A percentile compares a stretch with the other conserved stretches of the same genome.
Evolutionary conservation across 108 stramenopile genomes (phyloP).

Genomic region (Nitzschia putrida): DNA sequence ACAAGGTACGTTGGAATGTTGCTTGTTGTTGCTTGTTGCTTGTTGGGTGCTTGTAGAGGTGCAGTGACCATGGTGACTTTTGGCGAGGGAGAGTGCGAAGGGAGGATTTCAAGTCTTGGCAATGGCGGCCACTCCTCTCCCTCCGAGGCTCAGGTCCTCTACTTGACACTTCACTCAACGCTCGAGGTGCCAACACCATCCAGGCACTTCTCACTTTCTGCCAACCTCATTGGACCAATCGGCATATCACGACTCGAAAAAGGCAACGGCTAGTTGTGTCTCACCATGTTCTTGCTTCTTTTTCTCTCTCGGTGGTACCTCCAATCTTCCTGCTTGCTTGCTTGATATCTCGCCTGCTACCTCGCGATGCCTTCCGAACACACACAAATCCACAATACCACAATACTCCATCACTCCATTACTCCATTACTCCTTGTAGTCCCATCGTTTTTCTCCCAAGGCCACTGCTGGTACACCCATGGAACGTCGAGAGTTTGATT

Average conservation of each 20-base stretch:
- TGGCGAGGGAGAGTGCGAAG: too few relatives aligned
- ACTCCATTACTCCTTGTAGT: slow-evolving; percentile 2
- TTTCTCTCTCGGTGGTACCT: slow-evolving; percentile 23
- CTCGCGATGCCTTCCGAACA: neutral
- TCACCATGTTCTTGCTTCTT: slow-evolving; percentile 13
- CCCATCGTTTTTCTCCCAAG: slow-evolving; percentile 2
- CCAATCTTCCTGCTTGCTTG: too few relatives aligned
- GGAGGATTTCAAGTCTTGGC: too few relatives aligned
- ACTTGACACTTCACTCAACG: slow-evolving; percentile 17
- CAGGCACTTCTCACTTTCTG: too few relatives aligned
- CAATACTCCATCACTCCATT: neutral
- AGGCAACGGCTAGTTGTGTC: slow-evolving; percentile 44
- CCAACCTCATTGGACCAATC: slow-evolving; percentile 3
- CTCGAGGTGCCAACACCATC: slow-evolving; percentile 1
- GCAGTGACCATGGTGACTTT: too few relatives aligned
- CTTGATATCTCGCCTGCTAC: too few relatives aligned
- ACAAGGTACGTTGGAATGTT: slow-evolving; percentile 4
- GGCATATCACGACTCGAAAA: slow-evolving; percentile 34
- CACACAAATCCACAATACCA: neutral
- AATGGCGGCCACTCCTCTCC: too few relatives aligned
- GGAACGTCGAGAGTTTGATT: slow-evolving; percentile 32
- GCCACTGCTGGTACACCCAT: neutral
- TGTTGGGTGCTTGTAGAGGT: neutral
- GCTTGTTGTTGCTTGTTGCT: neutral
- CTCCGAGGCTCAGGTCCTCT: too few relatives aligned